A percentile compares a stretch with the other conserved stretches of the same genome.
Conservation (phyloP, 129 eudicot species). For the Smallanthus sonchifolius region DNA sequence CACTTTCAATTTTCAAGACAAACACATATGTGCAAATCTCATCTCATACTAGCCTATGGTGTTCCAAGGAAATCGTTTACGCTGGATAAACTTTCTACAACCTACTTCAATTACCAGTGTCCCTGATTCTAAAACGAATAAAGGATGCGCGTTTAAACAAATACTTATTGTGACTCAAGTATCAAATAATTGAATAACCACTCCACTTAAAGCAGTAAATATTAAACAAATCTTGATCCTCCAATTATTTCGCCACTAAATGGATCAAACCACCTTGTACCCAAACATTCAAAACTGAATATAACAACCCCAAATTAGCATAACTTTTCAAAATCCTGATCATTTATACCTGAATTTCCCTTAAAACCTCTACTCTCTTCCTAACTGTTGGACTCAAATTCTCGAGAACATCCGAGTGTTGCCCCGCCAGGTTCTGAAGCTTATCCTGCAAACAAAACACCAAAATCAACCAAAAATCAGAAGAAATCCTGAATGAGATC, state of each 20-base stretch:
- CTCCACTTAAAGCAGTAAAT: neutral
- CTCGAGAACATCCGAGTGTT: slow-evolving; percentile 56
- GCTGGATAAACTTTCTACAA: neutral
- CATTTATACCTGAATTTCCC: slow-evolving; percentile 53
- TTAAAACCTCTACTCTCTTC: slow-evolving; percentile 63
- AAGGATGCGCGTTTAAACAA: neutral
- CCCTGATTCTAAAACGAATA: neutral
- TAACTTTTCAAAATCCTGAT: neutral
- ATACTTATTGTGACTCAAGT: neutral
- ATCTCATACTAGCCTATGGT: neutral
- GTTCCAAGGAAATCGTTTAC: neutral
- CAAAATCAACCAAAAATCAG: neutral
- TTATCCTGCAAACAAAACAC: slow-evolving; percentile 44
- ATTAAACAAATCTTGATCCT: neutral
- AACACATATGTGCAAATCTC: neutral
- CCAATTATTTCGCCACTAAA: neutral
- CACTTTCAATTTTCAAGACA: too few relatives aligned
- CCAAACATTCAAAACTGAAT: neutral
- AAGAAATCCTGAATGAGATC: neutral
- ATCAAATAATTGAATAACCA: neutral
- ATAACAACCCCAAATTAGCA: neutral
- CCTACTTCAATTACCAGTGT: neutral
- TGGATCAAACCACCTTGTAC: neutral
- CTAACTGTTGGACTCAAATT: slow-evolving; percentile 52
- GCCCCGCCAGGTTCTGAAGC: slow-evolving; percentile 71